phyloP scores from a whole-genome alignment of 2,329 filamentous ascomycete species.

The Ophiostoma novo-ulmi region DNA sequence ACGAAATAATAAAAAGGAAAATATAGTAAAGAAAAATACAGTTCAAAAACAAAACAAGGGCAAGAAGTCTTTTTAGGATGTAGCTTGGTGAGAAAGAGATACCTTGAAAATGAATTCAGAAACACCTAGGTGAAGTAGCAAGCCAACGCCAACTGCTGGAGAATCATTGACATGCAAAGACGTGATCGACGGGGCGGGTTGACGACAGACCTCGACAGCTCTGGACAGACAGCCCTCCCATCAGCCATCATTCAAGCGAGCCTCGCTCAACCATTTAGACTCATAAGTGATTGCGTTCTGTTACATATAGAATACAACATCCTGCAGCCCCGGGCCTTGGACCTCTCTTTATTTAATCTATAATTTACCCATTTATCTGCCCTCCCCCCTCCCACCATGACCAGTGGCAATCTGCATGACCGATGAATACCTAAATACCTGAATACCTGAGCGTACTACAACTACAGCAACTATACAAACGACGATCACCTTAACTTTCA shows the following conservation, averaged over 20 bases:
- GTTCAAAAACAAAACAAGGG: neutral
- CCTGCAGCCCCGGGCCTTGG: neutral
- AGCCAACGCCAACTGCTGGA: neutral
- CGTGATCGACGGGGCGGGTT: slow-evolving; percentile 17
- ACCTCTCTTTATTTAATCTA: neutral
- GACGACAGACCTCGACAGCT: slow-evolving; percentile 9
- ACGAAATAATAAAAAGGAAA: no score
- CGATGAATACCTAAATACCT: neutral
- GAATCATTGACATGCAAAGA: slow-evolving; percentile 7
- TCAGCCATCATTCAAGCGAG: neutral
- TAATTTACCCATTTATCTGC: neutral
- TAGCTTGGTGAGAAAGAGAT: neutral
- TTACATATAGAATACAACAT: neutral
- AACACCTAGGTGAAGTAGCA: neutral
- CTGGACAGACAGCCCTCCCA: neutral
- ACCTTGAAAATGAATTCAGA: neutral
- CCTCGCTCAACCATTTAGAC: neutral
- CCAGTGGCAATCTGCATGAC: neutral
- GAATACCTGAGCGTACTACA: neutral
- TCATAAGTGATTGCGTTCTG: neutral
- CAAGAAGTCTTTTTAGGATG: neutral
- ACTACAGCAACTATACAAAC: neutral
- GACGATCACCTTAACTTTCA: neutral
- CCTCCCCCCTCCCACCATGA: neutral
- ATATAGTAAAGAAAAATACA: no score